Conservation (phyloP, 2,329 filamentous ascomycete genomes). For the Monilinia vaccinii-corymbosi region DNA sequence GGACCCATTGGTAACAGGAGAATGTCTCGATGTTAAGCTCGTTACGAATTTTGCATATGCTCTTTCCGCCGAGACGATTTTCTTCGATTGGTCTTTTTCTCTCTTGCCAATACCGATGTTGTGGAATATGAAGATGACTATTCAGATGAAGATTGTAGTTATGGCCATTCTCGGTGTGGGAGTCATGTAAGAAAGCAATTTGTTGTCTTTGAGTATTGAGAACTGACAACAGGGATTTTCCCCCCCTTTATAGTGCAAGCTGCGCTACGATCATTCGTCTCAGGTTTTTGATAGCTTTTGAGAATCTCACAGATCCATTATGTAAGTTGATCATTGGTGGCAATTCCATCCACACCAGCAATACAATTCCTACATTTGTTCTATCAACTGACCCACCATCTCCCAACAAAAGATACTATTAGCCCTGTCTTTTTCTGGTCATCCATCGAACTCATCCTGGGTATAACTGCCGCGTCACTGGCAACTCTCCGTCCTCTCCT, state of each 20-base stretch:
- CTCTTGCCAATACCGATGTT: slow-evolving; percentile 5
- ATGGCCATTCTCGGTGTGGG: not conserved
- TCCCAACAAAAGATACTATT: not conserved
- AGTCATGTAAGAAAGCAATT: not conserved
- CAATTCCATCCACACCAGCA: not conserved
- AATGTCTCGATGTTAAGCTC: not conserved
- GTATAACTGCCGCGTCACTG: not conserved
- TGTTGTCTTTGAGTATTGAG: too few relatives aligned
- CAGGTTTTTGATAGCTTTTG: not conserved
- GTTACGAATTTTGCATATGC: not conserved
- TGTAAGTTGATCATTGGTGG: not conserved
- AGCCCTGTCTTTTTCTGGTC: not conserved
- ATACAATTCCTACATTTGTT: not conserved
- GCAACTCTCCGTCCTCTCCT: slow-evolving; percentile 4
- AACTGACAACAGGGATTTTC: not conserved
- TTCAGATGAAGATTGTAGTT: not conserved
- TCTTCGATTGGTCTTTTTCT: slow-evolving; percentile 8
- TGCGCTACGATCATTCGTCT: slow-evolving; percentile 1
- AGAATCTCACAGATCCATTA: not conserved
- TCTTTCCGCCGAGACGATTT: slow-evolving; percentile 3
- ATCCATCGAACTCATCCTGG: not conserved
- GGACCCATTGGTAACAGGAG: not conserved
- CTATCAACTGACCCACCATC: not conserved
- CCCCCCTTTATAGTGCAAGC: not conserved
- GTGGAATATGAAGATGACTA: not conserved